A percentile compares a stretch with the other conserved stretches of the same genome.
Evolutionary conservation across 345 rosid genomes (phyloP).

Genomic region (Geranium rotundifolium): DNA sequence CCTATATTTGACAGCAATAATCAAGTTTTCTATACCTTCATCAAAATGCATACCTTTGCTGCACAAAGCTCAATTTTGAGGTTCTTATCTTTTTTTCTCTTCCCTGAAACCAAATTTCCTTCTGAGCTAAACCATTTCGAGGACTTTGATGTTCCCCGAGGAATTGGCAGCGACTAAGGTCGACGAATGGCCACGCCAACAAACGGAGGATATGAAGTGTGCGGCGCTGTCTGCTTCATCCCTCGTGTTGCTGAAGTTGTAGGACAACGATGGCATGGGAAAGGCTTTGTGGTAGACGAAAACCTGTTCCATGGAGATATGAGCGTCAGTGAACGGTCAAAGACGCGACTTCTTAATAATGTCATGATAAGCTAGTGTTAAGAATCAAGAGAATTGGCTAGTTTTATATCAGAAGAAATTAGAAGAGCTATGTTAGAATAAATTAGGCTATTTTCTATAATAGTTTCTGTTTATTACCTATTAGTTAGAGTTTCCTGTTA

Average conservation of each 20-base stretch:
- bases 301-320: conserved; percentile 37
- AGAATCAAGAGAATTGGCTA: too few species aligned
- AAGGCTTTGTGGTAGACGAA: conserved; percentile 90
- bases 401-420: too few species aligned
- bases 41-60: background rate
- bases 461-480: too few species aligned
- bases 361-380: too few species aligned
- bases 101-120: background rate
- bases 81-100: conserved; percentile 1
- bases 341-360: too few species aligned
- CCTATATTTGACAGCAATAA: background rate
- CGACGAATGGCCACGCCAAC: conserved; percentile 79
- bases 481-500: too few species aligned
- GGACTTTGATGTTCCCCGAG: conserved; percentile 71
- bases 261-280: conserved; percentile 85
- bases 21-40: conserved; percentile 10
- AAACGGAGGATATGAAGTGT: conserved; percentile 75
- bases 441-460: too few species aligned
- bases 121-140: conserved; percentile 59
- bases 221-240: conserved; percentile 47
- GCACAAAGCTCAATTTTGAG: conserved; percentile 8
- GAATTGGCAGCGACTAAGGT: conserved; percentile 84
- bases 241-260: conserved; percentile 55
- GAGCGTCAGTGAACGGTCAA: conserved; percentile 1
- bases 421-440: too few species aligned